phyloP scores from a whole-genome alignment of 805 yeast genomes.

The Suhomyces sp. region DNA sequence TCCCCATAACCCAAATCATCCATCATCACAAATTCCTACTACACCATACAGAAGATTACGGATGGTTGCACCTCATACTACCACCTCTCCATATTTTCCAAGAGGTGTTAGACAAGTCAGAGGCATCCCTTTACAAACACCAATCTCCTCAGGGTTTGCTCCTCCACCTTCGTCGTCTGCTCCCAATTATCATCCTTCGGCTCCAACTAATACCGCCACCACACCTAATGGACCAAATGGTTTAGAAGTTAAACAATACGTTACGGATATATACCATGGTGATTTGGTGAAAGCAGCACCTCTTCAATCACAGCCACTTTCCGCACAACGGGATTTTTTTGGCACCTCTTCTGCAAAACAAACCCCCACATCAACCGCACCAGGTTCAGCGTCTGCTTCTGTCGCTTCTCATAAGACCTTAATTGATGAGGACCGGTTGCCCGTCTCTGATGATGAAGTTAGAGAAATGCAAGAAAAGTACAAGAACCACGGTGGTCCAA shows the following conservation, averaged over 20 bases:
- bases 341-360: conserved; percentile 10
- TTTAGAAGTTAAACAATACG: conserved; percentile 21
- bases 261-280: conserved; percentile 51
- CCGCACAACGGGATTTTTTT: conserved; percentile 47
- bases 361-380: conserved; percentile 2
- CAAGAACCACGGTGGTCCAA: conserved; percentile 12
- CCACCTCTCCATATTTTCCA: conserved; percentile 10
- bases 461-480: conserved; percentile 33
- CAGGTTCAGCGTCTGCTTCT: neutral
- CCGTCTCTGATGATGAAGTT: conserved; percentile 31
- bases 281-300: conserved; percentile 50
- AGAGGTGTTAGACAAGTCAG: conserved; percentile 8
- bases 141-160: neutral
- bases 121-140: neutral
- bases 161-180: neutral
- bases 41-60: conserved; percentile 9
- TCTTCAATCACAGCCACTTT: conserved; percentile 49
- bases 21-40: conserved; percentile 1
- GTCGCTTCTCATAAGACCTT: neutral
- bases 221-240: neutral
- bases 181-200: neutral
- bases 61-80: conserved; percentile 10
- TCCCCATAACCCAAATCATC: neutral
- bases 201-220: conserved; percentile 2
- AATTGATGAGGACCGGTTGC: conserved; percentile 26